Evolutionary conservation across 2,329 filamentous ascomycete genomes (phyloP).

Genomic region (Daldinia sp.): DNA sequence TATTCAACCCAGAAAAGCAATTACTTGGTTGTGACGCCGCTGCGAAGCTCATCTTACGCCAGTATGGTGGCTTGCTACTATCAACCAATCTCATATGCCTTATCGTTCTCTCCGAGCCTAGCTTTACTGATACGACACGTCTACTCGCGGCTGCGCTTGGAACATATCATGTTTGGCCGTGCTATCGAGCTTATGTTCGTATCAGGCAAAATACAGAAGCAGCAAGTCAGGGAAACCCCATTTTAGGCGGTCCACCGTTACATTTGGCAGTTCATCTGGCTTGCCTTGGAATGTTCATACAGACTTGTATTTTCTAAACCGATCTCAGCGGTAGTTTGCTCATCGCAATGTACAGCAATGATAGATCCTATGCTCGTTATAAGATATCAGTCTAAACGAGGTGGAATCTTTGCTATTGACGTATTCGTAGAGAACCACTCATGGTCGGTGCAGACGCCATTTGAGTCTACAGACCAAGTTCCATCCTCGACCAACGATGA

Average conservation of each 20-base stretch:
- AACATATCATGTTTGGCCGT: conserved; percentile 64
- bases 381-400: background rate
- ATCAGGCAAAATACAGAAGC: conserved; percentile 46
- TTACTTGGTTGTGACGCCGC: conserved; percentile 57
- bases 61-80: conserved; percentile 62
- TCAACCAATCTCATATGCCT: conserved; percentile 60
- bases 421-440: conserved; percentile 18
- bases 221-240: conserved; percentile 38
- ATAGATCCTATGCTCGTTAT: background rate
- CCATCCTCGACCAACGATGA: conserved; percentile 25
- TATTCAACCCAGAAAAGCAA: conserved; percentile 57
- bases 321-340: background rate
- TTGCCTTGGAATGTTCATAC: conserved; percentile 55
- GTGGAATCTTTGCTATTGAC: conserved; percentile 1
- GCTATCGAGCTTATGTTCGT: conserved; percentile 57
- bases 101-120: conserved; percentile 50
- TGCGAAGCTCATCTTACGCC: conserved; percentile 59
- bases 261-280: conserved; percentile 59
- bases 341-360: background rate
- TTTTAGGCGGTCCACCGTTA: conserved; percentile 60
- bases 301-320: conserved; percentile 19
- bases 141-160: conserved; percentile 57
- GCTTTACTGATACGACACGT: conserved; percentile 51
- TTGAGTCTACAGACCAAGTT: conserved; percentile 18
- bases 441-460: conserved; percentile 26